phyloP scores from a whole-genome alignment of 2,329 filamentous ascomycete species.

The Aaosphaeria pasadenensis region DNA sequence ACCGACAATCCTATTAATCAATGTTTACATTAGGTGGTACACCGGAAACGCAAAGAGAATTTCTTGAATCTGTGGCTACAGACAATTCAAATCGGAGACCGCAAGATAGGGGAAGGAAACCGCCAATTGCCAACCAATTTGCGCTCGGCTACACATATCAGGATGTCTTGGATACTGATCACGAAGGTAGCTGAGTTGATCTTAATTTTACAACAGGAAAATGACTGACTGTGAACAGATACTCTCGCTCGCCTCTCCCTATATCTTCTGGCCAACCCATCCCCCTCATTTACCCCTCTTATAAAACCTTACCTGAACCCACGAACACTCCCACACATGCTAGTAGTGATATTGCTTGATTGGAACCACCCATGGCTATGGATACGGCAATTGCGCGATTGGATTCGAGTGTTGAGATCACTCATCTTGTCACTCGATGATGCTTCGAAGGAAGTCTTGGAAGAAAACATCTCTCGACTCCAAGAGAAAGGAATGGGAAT shows the following conservation, averaged over 20 bases:
- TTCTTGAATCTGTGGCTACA: conserved; percentile 57
- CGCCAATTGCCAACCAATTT: conserved; percentile 86
- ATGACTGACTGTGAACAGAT: conserved; percentile 53
- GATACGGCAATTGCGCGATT: conserved; percentile 83
- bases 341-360: conserved; percentile 87
- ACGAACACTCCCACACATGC: conserved; percentile 78
- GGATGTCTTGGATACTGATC: conserved; percentile 88
- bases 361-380: conserved; percentile 94
- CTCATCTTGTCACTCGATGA: conserved; percentile 71
- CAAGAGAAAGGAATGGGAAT: conserved; percentile 52
- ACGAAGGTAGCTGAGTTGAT: conserved; percentile 65
- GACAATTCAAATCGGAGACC: conserved; percentile 47
- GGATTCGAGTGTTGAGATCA: conserved; percentile 79
- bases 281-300: conserved; percentile 76
- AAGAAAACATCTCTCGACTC: conserved; percentile 80
- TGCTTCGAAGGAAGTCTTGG: conserved; percentile 78
- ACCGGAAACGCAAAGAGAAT: conserved; percentile 79
- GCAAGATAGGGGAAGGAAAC: conserved; percentile 53
- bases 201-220: not conserved
- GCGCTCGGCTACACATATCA: conserved; percentile 93
- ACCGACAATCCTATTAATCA: not conserved
- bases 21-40: conserved; percentile 66
- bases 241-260: conserved; percentile 85
- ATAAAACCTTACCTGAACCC: conserved; percentile 81
- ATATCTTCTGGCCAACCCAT: conserved; percentile 84